Evolutionary conservation across 2,329 filamentous ascomycete species (phyloP).

Genomic region (Coniochaeta sp.): DNA sequence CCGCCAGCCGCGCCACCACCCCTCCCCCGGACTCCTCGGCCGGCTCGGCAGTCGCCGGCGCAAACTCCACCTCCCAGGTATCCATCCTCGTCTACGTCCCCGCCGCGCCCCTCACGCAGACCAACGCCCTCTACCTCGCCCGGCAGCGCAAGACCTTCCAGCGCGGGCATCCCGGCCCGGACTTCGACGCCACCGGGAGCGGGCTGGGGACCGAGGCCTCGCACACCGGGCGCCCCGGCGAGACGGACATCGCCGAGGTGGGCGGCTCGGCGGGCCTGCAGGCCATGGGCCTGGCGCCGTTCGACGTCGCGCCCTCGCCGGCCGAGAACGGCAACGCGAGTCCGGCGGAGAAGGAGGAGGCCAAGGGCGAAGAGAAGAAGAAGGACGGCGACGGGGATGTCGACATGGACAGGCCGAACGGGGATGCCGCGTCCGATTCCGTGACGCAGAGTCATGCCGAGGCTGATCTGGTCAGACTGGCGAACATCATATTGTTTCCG

Average conservation of each 20-base stretch:
- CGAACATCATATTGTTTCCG: slow-evolving; percentile 50
- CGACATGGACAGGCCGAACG: slow-evolving; percentile 12
- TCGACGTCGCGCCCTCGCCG: slow-evolving; percentile 32
- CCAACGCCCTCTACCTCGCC: slow-evolving; percentile 32
- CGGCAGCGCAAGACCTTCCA: slow-evolving; percentile 34
- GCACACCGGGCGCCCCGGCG: slow-evolving; percentile 37
- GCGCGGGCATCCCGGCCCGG: slow-evolving; percentile 31
- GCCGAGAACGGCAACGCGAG: slow-evolving; percentile 10
- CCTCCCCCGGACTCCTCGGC: slow-evolving; percentile 14
- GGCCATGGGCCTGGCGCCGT: slow-evolving; percentile 51
- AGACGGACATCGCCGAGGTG: slow-evolving; percentile 42
- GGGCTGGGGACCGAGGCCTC: slow-evolving; percentile 43
- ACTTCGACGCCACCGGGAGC: slow-evolving; percentile 46
- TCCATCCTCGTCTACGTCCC: slow-evolving; percentile 49
- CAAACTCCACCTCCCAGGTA: slow-evolving; percentile 18
- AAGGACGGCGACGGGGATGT: slow-evolving; percentile 18
- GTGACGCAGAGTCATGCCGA: slow-evolving; percentile 27
- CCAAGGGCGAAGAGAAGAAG: slow-evolving; percentile 11
- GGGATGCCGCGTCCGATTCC: background rate
- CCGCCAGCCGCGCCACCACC: slow-evolving; percentile 22
- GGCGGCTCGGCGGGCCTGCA: slow-evolving; percentile 42
- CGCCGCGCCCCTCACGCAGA: slow-evolving; percentile 38
- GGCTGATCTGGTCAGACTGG: slow-evolving; percentile 43
- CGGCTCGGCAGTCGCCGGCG: background rate
- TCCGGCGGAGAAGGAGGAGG: slow-evolving; percentile 5